Base-by-base conservation (phyloP, 306 rosid species). In the Pyrus betulifolia region DNA sequence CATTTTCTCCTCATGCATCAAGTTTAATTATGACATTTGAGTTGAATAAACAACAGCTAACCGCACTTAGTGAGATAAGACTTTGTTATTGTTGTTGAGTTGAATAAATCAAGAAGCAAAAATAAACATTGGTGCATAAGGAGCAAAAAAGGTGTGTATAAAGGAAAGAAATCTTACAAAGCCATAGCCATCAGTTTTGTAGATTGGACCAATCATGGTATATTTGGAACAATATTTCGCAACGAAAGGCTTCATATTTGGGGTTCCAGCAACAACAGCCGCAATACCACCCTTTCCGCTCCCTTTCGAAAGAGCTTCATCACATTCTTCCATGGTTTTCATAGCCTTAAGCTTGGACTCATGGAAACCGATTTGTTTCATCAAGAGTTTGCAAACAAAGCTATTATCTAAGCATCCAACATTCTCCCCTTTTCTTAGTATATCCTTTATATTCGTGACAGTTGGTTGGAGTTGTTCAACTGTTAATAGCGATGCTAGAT, bases 221-320 rank as follows among this genome's bases (percentile, higher is more conserved):
- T 86, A 89, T 52, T 84, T 82, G 67, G 87, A 81, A 74, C 89
- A 86, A 27, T 79, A 74, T 25, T 25, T 79, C 73, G 76, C 82
- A 38, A 84, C 77, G 62, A 89, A 77, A 18, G 25, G 75, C 61
- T 79, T 79, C 66, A 81, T 75, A 21, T 84, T 84, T 0, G 89
- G 90, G 13, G 67, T 77, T 80, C 85, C 92, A 17, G 83, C 87
- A 51, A 90, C 71, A 5, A 82, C 83, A 75, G 89, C 90, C 57
- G 78, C 74, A 68, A 89, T 87, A 17, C 94, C 89, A 52, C 89
- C 91, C 11, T 87, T 82, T 35, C 5, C 65, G 70, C 71, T 87
- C 66, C 80, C 70, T 11, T 42, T 74, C 3, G 12, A 59, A 31
- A 82, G 76, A 25, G 70, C 77, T 10, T 44, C 54, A 58, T 78